Evolutionary conservation across 352 stramenopile species (phyloP).

Genomic region (Pythium aristosporum): DNA sequence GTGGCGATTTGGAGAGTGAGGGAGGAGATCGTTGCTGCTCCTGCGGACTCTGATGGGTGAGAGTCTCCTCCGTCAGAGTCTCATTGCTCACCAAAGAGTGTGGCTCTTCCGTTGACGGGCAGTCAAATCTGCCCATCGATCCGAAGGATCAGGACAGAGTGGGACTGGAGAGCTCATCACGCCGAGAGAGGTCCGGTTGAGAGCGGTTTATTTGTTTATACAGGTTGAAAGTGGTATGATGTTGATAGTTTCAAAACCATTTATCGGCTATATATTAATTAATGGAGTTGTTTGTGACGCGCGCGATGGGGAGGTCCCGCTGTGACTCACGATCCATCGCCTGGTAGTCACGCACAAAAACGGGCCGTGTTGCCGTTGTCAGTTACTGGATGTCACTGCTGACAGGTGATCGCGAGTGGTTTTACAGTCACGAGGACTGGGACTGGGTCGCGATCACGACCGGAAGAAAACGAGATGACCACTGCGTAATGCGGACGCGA

Average conservation of each 20-base stretch:
- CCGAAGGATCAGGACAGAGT: background rate
- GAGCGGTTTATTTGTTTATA: background rate
- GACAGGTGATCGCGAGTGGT: no score
- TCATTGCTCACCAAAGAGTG: background rate
- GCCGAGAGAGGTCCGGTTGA: no score
- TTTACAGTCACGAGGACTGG: no score
- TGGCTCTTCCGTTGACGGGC: background rate
- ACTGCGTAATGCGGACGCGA: no score
- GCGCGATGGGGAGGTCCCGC: background rate
- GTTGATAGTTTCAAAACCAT: background rate
- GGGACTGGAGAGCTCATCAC: background rate
- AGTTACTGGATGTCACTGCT: no score
- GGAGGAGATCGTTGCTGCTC: background rate
- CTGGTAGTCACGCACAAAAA: no score
- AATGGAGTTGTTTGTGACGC: background rate
- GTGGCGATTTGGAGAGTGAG: constrained; percentile 1
- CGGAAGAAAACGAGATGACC: background rate
- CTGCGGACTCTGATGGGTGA: background rate
- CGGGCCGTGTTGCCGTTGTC: no score
- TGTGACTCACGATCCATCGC: background rate
- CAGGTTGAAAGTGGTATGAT: background rate
- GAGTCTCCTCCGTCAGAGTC: no score
- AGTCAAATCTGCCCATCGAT: background rate
- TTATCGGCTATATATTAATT: background rate
- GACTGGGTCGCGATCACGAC: constrained; percentile 18